Evolutionary conservation across 345 rosid species (phyloP), one percentile per base, ranked within the genome.

Genomic region (Boechera stricta): DNA sequence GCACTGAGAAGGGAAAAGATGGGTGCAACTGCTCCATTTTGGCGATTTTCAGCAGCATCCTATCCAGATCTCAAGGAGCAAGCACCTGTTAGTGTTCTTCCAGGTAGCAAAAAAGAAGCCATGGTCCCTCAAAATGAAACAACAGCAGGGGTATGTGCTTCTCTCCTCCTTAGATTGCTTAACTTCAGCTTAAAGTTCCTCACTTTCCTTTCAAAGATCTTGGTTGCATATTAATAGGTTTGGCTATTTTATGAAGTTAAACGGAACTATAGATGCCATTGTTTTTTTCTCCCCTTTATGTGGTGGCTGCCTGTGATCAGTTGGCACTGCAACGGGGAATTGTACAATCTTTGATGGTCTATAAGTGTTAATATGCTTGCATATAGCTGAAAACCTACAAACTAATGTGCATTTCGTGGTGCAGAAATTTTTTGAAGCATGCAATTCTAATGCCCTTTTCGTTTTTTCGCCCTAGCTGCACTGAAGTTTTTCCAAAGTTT

Each of bases 11-110:
- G 98, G 80, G 98, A 89, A 85, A 92, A 84, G 79, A 73, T 90
- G 90, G 98, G 97, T 9, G 97, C 86, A 57, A 80, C 87, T 76
- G 98, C 98, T 75, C 97, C 97, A 35, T 94, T 94, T 80, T 94
- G 98, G 97, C 85, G 95, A 77, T 94, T 94, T 82, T 94, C 98
- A 64, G 97, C 98, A 5, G 90, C 96, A 74, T 91, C 98, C 35
- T 94, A 94, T 85, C 98, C 97, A 67, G 98, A 92, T 85, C 96
- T 94, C 48, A 82, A 78, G 82, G 86, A 80, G 64, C 72, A 77
- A 47, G 67, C 64, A 32, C 78, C 90, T 62, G 75, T 74, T 59
- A 71, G 81, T 74, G 83, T 82, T 73, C 85, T 86, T 41, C 58
- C 64, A 4, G 82, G 85, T 73, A 82, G 86, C 67, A 82, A 79